A percentile compares a stretch with the other conserved stretches of the same genome.
Evolutionary conservation across 768 basidiomycete genomes (phyloP).

Genomic region (Sporobolomyces roseus): DNA sequence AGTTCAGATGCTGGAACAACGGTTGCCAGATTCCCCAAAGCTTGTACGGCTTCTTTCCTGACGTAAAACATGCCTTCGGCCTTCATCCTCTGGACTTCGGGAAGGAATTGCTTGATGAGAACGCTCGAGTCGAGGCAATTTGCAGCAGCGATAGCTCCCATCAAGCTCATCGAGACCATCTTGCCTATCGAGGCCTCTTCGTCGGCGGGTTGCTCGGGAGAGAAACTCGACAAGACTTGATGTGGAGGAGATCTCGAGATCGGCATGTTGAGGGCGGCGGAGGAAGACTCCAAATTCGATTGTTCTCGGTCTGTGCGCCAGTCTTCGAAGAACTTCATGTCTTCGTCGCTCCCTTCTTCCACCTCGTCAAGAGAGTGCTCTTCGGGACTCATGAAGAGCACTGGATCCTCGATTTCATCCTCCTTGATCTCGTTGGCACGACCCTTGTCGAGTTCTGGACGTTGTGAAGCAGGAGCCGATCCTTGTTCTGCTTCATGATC

Average conservation of each 20-base stretch:
- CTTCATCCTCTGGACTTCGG: constrained; percentile 44
- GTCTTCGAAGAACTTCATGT: not conserved
- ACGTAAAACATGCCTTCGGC: constrained; percentile 60
- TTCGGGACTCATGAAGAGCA: constrained; percentile 27
- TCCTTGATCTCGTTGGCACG: not conserved
- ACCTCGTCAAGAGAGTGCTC: constrained; percentile 23
- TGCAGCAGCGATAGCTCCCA: constrained; percentile 38
- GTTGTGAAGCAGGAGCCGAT: not conserved
- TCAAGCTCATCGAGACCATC: constrained; percentile 75
- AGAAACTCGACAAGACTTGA: constrained; percentile 35
- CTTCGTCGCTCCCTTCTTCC: not conserved
- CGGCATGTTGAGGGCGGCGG: not conserved
- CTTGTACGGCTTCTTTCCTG: constrained; percentile 77
- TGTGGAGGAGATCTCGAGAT: constrained; percentile 2
- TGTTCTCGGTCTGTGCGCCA: not conserved
- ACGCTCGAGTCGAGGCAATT: constrained; percentile 33
- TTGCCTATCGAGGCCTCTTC: constrained; percentile 81
- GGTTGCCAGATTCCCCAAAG: constrained; percentile 81
- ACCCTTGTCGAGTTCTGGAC: not conserved
- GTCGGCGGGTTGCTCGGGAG: constrained; percentile 44
- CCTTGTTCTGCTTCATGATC: constrained; percentile 40
- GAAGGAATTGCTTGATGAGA: constrained; percentile 38
- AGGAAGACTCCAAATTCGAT: too few relatives aligned
- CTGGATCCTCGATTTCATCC: not conserved
- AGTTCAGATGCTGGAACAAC: constrained; percentile 70